Conservation (phyloP, 2,329 filamentous ascomycete species). For the Didymella pomorum region DNA sequence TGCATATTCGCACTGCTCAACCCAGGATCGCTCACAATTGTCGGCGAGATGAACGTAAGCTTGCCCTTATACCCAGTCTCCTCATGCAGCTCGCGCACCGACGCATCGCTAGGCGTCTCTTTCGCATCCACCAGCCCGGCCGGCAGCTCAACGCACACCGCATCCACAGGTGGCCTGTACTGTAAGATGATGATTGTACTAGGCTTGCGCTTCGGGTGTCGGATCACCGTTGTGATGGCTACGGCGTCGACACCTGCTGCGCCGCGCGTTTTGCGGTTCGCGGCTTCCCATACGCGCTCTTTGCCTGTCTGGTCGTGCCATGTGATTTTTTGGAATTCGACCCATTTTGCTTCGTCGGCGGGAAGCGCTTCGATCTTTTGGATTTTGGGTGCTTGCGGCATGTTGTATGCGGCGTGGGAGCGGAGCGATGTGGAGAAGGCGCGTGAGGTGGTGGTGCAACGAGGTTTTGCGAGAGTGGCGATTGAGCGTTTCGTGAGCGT, state of each 20-base stretch:
- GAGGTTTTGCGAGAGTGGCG: background rate
- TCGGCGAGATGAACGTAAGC: constrained; percentile 62
- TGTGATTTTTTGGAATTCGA: constrained; percentile 64
- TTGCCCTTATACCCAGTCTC: constrained; percentile 69
- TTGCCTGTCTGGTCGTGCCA: constrained; percentile 58
- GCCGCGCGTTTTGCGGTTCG: constrained; percentile 60
- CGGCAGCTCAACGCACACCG: constrained; percentile 67
- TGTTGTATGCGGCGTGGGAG: constrained; percentile 40
- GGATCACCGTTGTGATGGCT: constrained; percentile 64
- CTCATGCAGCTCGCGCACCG: constrained; percentile 66
- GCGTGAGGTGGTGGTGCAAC: background rate
- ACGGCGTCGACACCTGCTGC: constrained; percentile 67
- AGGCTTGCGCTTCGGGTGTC: constrained; percentile 56
- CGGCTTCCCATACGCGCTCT: constrained; percentile 60
- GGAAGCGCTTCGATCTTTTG: constrained; percentile 57
- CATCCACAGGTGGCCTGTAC: constrained; percentile 67
- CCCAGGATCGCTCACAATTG: constrained; percentile 72
- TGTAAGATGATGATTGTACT: constrained; percentile 66
- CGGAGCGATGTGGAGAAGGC: constrained; percentile 25
- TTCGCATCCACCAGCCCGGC: constrained; percentile 67
- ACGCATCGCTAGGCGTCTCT: constrained; percentile 64
- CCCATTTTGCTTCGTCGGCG: constrained; percentile 63
- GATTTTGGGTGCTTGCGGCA: constrained; percentile 44
- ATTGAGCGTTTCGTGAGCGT: background rate
- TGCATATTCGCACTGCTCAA: constrained; percentile 69